These are phyloP conservation scores for Cystobasidium sp. DNA, from an alignment of 1,284 basidiomycete genomes.

Conservation along the genomic window DNA sequence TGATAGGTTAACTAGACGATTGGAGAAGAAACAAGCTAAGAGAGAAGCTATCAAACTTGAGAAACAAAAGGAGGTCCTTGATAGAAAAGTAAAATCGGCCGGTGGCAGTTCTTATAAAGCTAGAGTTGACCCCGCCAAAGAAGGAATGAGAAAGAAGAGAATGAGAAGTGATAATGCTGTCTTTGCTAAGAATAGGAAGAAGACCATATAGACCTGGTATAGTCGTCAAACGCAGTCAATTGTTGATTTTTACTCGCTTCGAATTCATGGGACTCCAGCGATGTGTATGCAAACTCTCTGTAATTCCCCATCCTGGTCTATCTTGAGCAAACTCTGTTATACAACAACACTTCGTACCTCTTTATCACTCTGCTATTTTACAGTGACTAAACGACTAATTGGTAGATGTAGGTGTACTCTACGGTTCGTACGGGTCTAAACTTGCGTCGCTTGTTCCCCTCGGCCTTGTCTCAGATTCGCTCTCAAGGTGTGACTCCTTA, in stretches of 20 bases:
- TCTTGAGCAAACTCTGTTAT: too few relatives aligned
- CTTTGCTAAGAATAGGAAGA: slow-evolving; percentile 45
- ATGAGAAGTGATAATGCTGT: slow-evolving; percentile 25
- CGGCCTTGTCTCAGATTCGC: not conserved
- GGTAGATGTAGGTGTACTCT: too few relatives aligned
- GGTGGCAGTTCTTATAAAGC: slow-evolving; percentile 44
- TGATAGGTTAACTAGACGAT: slow-evolving; percentile 75
- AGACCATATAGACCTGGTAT: slow-evolving; percentile 34
- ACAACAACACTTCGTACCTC: too few relatives aligned
- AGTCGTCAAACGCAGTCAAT: too few relatives aligned
- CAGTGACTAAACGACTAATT: too few relatives aligned
- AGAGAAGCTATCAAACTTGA: slow-evolving; percentile 26
- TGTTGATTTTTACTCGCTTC: too few relatives aligned
- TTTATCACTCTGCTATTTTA: too few relatives aligned
- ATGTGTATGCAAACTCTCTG: too few relatives aligned
- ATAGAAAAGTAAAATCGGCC: slow-evolving; percentile 49
- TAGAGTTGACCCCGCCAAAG: slow-evolving; percentile 44
- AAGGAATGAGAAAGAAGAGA: slow-evolving; percentile 49
- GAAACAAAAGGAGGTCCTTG: slow-evolving; percentile 49
- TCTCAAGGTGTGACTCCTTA: slow-evolving; percentile 5
- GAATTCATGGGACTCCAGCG: too few relatives aligned
- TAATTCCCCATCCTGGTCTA: too few relatives aligned
- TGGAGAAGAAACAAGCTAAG: slow-evolving; percentile 68
- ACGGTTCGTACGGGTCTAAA: not conserved
- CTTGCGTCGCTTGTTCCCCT: not conserved